phyloP scores from a whole-genome alignment of 768 basidiomycete species.

The Tulasnella sp. region DNA sequence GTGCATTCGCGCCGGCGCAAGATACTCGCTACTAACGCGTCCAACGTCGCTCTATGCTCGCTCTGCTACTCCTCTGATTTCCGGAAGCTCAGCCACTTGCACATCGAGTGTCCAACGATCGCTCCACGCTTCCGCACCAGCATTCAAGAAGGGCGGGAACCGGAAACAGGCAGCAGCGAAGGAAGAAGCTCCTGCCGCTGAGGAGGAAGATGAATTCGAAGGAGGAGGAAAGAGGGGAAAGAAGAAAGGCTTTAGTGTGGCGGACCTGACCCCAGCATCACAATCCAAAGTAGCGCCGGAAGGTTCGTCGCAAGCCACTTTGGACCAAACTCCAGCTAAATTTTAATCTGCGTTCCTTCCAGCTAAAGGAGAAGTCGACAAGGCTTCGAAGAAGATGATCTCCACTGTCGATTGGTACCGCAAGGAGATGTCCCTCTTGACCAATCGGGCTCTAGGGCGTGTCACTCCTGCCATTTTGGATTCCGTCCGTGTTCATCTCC shows the following conservation, averaged over 20 bases:
- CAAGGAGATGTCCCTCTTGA: slow-evolving; percentile 68
- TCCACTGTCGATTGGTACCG: slow-evolving; percentile 66
- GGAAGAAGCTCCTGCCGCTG: neutral
- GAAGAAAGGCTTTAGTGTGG: slow-evolving; percentile 5
- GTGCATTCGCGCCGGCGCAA: neutral
- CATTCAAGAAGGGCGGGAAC: neutral
- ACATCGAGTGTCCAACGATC: neutral
- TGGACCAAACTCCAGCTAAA: neutral
- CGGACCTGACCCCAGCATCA: slow-evolving; percentile 23
- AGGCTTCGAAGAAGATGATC: slow-evolving; percentile 54
- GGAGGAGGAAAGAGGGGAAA: slow-evolving; percentile 18
- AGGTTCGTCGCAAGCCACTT: slow-evolving; percentile 3
- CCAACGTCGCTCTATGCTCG: neutral
- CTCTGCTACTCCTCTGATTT: neutral
- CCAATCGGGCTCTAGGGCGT: slow-evolving; percentile 70
- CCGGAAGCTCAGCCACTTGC: neutral
- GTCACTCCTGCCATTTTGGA: slow-evolving; percentile 69
- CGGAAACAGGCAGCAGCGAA: neutral
- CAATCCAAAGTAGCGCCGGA: slow-evolving; percentile 25
- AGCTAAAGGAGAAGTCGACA: slow-evolving; percentile 53
- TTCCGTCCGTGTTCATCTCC: slow-evolving; percentile 59
- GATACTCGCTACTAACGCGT: slow-evolving; percentile 5
- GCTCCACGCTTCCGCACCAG: neutral
- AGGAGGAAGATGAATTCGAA: neutral
- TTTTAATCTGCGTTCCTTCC: neutral